Evolutionary conservation across 202 grass and related monocot species (phyloP).

Genomic region (Musa balbisiana): DNA sequence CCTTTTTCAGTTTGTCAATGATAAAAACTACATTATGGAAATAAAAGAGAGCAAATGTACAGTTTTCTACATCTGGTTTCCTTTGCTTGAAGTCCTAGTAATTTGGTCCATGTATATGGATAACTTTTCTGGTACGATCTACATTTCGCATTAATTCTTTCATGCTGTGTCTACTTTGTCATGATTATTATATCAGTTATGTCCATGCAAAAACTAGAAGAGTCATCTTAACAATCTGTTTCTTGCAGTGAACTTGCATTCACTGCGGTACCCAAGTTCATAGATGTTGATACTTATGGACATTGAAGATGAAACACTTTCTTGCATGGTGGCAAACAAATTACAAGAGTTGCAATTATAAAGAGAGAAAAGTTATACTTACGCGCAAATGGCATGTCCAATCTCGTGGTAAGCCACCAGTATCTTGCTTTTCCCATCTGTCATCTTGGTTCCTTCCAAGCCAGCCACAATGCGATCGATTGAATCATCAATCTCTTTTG

Average conservation of each 20-base stretch:
- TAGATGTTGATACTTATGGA: too few relatives aligned
- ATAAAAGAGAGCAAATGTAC: neutral
- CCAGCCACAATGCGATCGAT: slow-evolving; percentile 81
- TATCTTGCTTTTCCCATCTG: slow-evolving; percentile 65
- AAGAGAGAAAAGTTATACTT: slow-evolving; percentile 18
- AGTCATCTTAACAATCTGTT: too few relatives aligned
- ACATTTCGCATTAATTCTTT: too few relatives aligned
- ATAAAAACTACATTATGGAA: neutral
- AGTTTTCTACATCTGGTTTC: neutral
- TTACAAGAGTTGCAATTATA: neutral
- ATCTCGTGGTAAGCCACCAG: slow-evolving; percentile 85
- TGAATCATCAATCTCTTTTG: slow-evolving; percentile 68
- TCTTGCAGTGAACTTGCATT: too few relatives aligned
- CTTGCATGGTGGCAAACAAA: neutral
- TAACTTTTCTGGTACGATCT: too few relatives aligned
- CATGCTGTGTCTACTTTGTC: too few relatives aligned
- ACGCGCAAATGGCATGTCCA: slow-evolving; percentile 85
- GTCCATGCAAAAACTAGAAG: too few relatives aligned
- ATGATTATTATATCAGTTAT: too few relatives aligned
- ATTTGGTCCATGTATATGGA: too few relatives aligned
- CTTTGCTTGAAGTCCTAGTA: neutral
- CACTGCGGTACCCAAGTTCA: too few relatives aligned
- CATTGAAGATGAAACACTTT: neutral
- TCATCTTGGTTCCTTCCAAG: slow-evolving; percentile 73
- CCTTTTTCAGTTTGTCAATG: neutral